Conservation (phyloP, 2,329 filamentous ascomycete genomes). For the Celoporthe dispersa region DNA sequence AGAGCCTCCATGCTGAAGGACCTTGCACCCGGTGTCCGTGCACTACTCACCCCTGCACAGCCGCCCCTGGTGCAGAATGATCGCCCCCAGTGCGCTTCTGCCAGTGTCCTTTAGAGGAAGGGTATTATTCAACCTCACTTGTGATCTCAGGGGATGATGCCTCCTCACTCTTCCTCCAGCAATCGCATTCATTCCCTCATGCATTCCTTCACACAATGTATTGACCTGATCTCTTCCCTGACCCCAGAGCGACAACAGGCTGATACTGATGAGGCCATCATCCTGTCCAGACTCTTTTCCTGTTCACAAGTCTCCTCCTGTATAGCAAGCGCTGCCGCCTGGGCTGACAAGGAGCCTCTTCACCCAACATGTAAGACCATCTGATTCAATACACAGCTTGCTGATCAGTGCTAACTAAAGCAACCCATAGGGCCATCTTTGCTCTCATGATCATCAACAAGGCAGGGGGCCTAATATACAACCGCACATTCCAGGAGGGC, state of each 20-base stretch:
- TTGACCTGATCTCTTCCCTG: not conserved
- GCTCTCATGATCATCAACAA: slow-evolving; percentile 98
- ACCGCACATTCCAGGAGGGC: slow-evolving; percentile 87
- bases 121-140: slow-evolving; percentile 15
- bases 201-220: not conserved
- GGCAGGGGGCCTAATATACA: slow-evolving; percentile 94
- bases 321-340: not conserved
- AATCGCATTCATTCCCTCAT: not conserved
- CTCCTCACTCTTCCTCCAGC: not conserved
- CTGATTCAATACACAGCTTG: not conserved
- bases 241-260: not conserved
- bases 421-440: slow-evolving; percentile 77
- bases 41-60: not conserved
- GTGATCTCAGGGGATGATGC: not conserved
- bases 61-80: not conserved
- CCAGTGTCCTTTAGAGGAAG: not conserved
- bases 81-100: not conserved
- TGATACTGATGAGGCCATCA: not conserved
- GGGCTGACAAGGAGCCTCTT: slow-evolving; percentile 7
- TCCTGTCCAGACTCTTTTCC: slow-evolving; percentile 5
- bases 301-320: slow-evolving; percentile 14
- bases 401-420: not conserved
- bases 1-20: not conserved
- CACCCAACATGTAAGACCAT: slow-evolving; percentile 25
- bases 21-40: not conserved